Evolutionary conservation across 192 early-diverging fungal genomes (phyloP).

Genomic region (Mortierella hygrophila): DNA sequence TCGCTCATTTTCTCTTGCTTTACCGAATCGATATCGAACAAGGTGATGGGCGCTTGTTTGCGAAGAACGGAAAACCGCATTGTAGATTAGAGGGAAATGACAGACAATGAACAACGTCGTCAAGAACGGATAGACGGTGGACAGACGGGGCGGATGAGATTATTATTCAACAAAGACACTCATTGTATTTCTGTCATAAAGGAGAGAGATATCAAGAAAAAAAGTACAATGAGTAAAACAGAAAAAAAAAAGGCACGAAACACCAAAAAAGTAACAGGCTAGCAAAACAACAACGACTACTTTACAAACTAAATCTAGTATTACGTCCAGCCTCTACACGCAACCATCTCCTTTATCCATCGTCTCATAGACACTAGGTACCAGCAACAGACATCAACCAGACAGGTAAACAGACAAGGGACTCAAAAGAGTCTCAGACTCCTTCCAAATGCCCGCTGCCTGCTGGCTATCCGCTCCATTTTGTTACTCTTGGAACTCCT

Average conservation of each 20-base stretch:
- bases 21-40: too few species aligned
- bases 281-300: neutral
- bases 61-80: neutral
- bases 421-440: too few species aligned
- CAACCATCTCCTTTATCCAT: neutral
- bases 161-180: too few species aligned
- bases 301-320: neutral
- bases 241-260: neutral
- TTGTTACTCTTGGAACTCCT: constrained; percentile 65
- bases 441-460: too few species aligned
- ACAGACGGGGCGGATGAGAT: too few species aligned
- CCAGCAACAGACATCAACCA: neutral
- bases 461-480: neutral
- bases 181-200: too few species aligned
- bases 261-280: neutral
- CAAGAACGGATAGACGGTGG: too few species aligned
- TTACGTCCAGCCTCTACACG: neutral
- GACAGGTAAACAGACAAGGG: neutral
- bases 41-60: too few species aligned
- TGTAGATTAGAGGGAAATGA: neutral
- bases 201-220: too few species aligned
- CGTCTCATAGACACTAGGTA: neutral
- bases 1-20: too few species aligned
- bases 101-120: neutral
- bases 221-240: neutral